These are phyloP conservation scores for Leccinum subgranulosum DNA, from an alignment of 768 basidiomycete genomes.

Conservation along the genomic window DNA sequence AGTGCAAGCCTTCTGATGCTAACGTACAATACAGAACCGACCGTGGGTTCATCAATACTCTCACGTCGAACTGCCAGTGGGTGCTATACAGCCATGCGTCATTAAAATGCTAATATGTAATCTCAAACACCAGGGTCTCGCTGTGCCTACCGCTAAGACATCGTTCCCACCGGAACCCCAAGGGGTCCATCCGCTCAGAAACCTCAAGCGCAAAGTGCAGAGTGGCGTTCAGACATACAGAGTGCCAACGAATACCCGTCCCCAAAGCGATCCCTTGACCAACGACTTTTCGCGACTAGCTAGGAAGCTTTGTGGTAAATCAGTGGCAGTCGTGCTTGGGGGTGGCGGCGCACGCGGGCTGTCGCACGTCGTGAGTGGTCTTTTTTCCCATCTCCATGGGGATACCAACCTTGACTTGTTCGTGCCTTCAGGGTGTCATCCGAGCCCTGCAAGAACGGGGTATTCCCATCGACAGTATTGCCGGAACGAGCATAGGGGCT, in stretches of 20 bases:
- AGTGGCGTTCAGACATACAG: constrained; percentile 87
- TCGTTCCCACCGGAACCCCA: constrained; percentile 75
- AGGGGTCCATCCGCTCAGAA: constrained; percentile 84
- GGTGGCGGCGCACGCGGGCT: constrained; percentile 97
- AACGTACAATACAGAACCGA: constrained; percentile 56
- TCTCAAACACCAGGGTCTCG: constrained; percentile 56
- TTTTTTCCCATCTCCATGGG: constrained; percentile 5
- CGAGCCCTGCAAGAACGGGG: constrained; percentile 88
- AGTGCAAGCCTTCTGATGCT: constrained; percentile 2
- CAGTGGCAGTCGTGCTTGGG: constrained; percentile 91
- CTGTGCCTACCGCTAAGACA: constrained; percentile 60
- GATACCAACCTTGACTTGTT: constrained; percentile 4
- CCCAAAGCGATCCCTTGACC: constrained; percentile 74
- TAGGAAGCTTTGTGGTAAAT: constrained; percentile 85
- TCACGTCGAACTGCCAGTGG: constrained; percentile 85
- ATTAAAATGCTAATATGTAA: constrained; percentile 1
- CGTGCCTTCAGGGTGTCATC: constrained; percentile 69
- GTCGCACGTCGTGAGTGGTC: constrained; percentile 56
- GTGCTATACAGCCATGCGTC: constrained; percentile 18
- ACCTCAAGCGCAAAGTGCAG: constrained; percentile 90
- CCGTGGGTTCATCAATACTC: constrained; percentile 97
- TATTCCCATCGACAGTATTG: constrained; percentile 93
- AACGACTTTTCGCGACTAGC: constrained; percentile 94
- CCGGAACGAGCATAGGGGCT: constrained; percentile 90
- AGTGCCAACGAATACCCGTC: constrained; percentile 54